Percentiles rank a stretch among this genome's conserved stretches.
Evolutionary conservation across 2,329 filamentous ascomycete genomes (phyloP).

Genomic region (Nemania sp.): DNA sequence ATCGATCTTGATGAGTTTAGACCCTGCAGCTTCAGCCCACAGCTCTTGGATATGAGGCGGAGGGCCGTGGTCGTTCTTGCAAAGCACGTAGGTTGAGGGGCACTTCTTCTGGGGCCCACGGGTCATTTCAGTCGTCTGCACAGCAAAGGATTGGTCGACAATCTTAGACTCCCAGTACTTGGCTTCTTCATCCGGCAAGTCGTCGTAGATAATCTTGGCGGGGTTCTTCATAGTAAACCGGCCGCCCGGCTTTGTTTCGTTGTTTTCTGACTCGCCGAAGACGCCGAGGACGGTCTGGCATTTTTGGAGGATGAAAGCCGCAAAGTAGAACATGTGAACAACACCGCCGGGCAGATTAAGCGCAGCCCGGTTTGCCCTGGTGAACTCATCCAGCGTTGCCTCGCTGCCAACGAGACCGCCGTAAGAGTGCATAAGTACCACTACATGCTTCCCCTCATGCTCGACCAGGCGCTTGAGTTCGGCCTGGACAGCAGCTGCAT

Average conservation of each 20-base stretch:
- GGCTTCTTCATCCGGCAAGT: background rate
- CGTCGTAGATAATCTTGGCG: background rate
- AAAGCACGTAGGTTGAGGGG: background rate
- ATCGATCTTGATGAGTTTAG: background rate
- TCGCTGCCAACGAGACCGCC: background rate
- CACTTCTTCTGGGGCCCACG: background rate
- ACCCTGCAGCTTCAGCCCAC: background rate
- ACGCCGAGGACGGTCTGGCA: background rate
- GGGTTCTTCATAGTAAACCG: conserved; percentile 1
- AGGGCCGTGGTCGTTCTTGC: background rate
- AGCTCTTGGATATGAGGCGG: background rate
- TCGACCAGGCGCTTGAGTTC: background rate
- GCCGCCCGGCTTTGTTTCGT: background rate
- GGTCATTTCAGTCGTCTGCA: background rate
- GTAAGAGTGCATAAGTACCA: conserved; percentile 2
- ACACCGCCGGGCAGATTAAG: background rate
- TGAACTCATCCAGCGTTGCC: background rate
- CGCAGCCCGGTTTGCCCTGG: background rate
- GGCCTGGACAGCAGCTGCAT: background rate
- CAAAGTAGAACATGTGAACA: background rate
- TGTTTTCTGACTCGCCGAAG: background rate
- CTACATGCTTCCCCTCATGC: background rate
- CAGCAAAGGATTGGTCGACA: background rate
- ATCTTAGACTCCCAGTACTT: conserved; percentile 1
- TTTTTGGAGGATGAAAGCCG: background rate